These are phyloP conservation scores for Xanthoconium separans DNA, from an alignment of 1,284 basidiomycete genomes.

Conservation along the genomic window DNA sequence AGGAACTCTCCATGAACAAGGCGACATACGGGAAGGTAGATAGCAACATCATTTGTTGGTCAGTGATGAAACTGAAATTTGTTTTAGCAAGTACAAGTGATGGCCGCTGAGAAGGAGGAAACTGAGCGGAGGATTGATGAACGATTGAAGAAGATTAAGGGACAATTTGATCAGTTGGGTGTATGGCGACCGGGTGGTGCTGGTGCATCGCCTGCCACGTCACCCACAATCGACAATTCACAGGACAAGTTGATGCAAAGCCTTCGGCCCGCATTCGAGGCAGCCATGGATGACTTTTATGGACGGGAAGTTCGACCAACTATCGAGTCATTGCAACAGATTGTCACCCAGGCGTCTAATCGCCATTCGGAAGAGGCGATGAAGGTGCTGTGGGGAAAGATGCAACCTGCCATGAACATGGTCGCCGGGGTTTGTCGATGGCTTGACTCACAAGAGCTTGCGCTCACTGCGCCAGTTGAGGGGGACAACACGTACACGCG, in stretches of 20 bases:
- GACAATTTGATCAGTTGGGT: conserved; percentile 20
- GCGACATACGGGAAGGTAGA: conserved; percentile 21
- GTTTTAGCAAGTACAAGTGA: conserved; percentile 19
- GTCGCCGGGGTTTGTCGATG: conserved; percentile 30
- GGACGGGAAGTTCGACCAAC: conserved; percentile 21
- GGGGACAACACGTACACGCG: not conserved
- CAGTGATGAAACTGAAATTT: conserved; percentile 6
- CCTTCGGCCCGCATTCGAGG: conserved; percentile 21
- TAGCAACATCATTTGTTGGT: not conserved
- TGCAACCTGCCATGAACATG: conserved; percentile 33
- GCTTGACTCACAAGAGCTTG: conserved; percentile 32
- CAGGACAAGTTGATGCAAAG: conserved; percentile 19
- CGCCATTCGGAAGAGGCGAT: conserved; percentile 26
- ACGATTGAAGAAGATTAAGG: conserved; percentile 17
- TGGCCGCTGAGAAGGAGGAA: conserved; percentile 14
- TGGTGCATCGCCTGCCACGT: not conserved
- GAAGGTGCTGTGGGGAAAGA: conserved; percentile 26
- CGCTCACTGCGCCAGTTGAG: conserved; percentile 21
- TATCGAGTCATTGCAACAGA: conserved; percentile 13
- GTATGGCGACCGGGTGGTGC: conserved; percentile 6
- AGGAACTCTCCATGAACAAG: conserved; percentile 22
- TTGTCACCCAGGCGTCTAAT: conserved; percentile 14
- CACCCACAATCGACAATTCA: not conserved
- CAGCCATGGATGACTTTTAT: conserved; percentile 23
- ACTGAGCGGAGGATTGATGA: conserved; percentile 12